Conservation (phyloP, 1,139 yeast species). For the Hemisphaericaspora xylanilytica region DNA sequence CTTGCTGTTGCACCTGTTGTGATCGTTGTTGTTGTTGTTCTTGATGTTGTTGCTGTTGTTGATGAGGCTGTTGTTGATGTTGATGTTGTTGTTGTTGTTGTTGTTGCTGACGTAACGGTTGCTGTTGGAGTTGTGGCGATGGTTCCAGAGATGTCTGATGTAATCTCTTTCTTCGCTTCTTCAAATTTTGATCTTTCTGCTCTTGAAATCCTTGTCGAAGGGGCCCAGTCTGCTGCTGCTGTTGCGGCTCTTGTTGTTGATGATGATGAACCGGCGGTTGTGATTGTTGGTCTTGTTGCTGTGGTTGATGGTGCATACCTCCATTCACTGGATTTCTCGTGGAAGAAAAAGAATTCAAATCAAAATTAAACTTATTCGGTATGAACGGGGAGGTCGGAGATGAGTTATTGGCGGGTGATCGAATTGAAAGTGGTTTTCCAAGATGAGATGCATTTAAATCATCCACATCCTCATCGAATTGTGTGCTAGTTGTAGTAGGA, state of each 20-base stretch:
- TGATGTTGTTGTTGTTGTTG: conserved; percentile 6
- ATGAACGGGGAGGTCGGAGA: conserved; percentile 18
- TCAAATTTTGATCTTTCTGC: conserved; percentile 1
- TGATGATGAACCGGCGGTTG: conserved; percentile 1
- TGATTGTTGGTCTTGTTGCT: conserved; percentile 5
- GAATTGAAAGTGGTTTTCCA: conserved; percentile 11
- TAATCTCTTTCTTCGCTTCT: conserved; percentile 4
- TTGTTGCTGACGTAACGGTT: conserved; percentile 1
- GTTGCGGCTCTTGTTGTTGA: conserved; percentile 3
- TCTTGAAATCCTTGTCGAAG: conserved; percentile 1
- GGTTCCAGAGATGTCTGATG: conserved; percentile 2
- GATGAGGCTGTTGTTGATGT: conserved; percentile 8
- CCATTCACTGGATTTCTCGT: conserved; percentile 10
- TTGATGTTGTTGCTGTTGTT: conserved; percentile 2
- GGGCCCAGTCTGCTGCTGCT: conserved; percentile 6
- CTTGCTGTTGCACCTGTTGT: conserved; percentile 6
- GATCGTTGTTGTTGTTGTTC: neutral
- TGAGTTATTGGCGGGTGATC: conserved; percentile 16
- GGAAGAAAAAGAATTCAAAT: conserved; percentile 14
- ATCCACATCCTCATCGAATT: conserved; percentile 14
- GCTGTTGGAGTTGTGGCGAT: conserved; percentile 5
- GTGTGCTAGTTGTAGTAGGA: conserved; percentile 3
- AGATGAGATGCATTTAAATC: conserved; percentile 9
- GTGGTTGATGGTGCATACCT: conserved; percentile 3
- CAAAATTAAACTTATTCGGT: conserved; percentile 14